Evolutionary conservation across 495 filamentous ascomycete genomes (phyloP).

Genomic region (Hyaloscypha finlandica): DNA sequence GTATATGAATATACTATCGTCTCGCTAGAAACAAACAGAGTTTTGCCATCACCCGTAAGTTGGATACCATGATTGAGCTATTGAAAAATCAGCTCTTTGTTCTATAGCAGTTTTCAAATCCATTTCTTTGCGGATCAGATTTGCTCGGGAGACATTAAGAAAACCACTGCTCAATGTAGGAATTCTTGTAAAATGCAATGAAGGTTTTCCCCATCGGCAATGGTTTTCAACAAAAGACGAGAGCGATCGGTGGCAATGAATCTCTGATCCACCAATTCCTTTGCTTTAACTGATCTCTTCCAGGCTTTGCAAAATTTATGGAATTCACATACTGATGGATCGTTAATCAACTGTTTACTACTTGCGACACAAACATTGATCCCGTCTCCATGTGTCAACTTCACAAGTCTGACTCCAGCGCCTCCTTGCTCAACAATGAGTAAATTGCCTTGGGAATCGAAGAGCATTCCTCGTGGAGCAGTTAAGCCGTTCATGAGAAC

Average conservation of each 20-base stretch:
- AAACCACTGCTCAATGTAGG: too few relatives aligned
- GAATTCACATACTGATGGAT: conserved; percentile 15
- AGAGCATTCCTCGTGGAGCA: conserved; percentile 57
- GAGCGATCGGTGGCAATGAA: too few relatives aligned
- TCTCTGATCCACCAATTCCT: too few relatives aligned
- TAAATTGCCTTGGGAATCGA: conserved; percentile 60
- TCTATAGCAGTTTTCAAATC: too few relatives aligned
- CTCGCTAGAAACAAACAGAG: conserved; percentile 62
- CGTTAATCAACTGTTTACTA: conserved; percentile 40
- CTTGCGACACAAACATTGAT: conserved; percentile 48
- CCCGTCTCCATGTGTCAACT: conserved; percentile 49
- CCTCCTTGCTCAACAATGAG: conserved; percentile 57
- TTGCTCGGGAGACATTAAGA: too few relatives aligned
- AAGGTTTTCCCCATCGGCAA: too few relatives aligned
- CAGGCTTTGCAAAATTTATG: too few relatives aligned
- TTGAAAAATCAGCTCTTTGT: background rate
- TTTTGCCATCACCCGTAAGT: conserved; percentile 59
- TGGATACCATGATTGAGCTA: conserved; percentile 69
- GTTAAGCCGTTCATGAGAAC: conserved; percentile 55
- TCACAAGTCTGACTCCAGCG: conserved; percentile 54
- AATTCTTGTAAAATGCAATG: too few relatives aligned
- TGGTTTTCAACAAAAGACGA: too few relatives aligned
- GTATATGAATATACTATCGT: conserved; percentile 57
- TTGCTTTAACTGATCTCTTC: too few relatives aligned
- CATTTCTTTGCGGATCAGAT: too few relatives aligned